phyloP scores from a whole-genome alignment of 75 land plant species.

The Picea glauca region DNA sequence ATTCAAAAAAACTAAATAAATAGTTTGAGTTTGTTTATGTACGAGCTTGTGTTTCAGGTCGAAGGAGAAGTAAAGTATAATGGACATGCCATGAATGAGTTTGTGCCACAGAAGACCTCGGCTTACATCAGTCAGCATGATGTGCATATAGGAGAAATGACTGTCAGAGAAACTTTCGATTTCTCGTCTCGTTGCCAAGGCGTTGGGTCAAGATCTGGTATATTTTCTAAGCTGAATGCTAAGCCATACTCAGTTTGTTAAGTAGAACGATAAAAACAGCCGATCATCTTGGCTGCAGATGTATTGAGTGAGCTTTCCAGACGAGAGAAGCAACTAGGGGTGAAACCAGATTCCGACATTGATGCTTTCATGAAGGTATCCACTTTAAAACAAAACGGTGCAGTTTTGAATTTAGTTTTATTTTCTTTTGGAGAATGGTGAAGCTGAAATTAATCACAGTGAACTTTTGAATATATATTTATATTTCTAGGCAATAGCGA shows the following conservation, averaged over 20 bases:
- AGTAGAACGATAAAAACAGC: neutral
- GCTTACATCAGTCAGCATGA: too few relatives aligned
- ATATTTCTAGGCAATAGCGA: neutral
- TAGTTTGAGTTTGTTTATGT: too few relatives aligned
- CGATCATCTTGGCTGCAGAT: constrained; percentile 14
- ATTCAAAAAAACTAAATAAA: too few relatives aligned
- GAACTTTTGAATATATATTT: too few relatives aligned
- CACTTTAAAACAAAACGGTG: too few relatives aligned
- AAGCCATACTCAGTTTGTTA: too few relatives aligned
- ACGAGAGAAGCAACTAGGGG: constrained; percentile 25
- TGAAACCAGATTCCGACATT: neutral
- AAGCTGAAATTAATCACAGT: too few relatives aligned
- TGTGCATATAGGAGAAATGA: too few relatives aligned
- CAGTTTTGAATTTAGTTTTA: too few relatives aligned
- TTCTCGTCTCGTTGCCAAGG: constrained; percentile 48
- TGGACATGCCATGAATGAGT: constrained; percentile 12
- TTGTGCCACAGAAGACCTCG: too few relatives aligned
- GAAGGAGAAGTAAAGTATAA: constrained; percentile 44
- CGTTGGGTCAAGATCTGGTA: constrained; percentile 45
- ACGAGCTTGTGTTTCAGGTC: constrained; percentile 13
- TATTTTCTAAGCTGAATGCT: neutral
- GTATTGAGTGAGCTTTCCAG: constrained; percentile 58
- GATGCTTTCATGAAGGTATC: constrained; percentile 63
- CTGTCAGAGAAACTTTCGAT: too few relatives aligned
- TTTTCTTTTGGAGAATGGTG: too few relatives aligned